A percentile compares a stretch with the other conserved stretches of the same genome.
Evolutionary conservation across 192 early-diverging fungal species (phyloP).

Genomic region (Coemansia sp.): DNA sequence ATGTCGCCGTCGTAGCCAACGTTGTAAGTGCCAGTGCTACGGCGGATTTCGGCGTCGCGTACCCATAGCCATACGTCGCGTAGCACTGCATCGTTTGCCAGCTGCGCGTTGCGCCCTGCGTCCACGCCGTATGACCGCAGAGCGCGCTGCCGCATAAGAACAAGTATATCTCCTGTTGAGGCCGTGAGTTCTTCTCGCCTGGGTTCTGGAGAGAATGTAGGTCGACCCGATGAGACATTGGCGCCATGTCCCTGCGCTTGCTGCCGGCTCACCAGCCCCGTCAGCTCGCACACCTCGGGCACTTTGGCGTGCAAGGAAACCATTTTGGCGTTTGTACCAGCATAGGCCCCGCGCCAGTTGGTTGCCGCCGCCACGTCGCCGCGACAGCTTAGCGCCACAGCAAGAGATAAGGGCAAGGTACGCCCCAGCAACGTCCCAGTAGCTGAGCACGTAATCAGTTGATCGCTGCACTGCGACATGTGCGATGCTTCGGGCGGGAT

Average conservation of each 20-base stretch:
- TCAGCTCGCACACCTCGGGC: constrained; percentile 35
- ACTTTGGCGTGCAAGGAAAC: constrained; percentile 20
- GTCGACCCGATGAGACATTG: not conserved
- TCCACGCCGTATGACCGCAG: constrained; percentile 75
- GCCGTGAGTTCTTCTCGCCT: no score
- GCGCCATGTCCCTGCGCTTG: not conserved
- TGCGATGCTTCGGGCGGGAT: constrained; percentile 21
- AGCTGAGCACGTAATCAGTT: constrained; percentile 18
- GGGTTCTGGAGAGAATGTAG: not conserved
- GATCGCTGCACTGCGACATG: constrained; percentile 13
- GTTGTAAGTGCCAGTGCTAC: constrained; percentile 50
- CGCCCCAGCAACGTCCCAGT: constrained; percentile 11
- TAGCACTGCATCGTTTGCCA: constrained; percentile 8
- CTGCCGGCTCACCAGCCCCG: not conserved
- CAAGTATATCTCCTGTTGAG: constrained; percentile 65
- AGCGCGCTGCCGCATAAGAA: constrained; percentile 76
- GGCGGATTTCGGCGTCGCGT: constrained; percentile 50
- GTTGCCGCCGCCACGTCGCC: constrained; percentile 35
- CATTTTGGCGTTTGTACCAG: constrained; percentile 21
- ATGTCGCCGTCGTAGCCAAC: constrained; percentile 53
- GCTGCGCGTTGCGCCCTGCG: constrained; percentile 52
- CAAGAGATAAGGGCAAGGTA: constrained; percentile 15
- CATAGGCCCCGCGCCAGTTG: constrained; percentile 38
- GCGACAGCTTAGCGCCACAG: constrained; percentile 26
- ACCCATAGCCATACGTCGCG: constrained; percentile 49